These are phyloP conservation scores for Chlorophyllum brunneum DNA, from an alignment of 768 basidiomycete genomes.

Conservation along the genomic window DNA sequence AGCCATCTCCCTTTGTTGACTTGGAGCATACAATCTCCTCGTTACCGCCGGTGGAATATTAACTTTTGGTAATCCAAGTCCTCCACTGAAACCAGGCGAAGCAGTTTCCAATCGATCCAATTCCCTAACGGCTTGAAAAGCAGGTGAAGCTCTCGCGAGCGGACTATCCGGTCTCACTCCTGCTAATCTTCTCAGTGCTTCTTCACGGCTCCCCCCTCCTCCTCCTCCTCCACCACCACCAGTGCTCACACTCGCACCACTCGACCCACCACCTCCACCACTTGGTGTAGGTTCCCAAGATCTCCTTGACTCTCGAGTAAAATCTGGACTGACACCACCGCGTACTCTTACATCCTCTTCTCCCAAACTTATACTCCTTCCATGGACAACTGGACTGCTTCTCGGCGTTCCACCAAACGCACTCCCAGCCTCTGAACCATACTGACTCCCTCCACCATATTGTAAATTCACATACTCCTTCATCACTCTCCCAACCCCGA, in stretches of 20 bases:
- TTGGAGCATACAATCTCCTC: conserved; percentile 54
- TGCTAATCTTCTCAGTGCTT: conserved; percentile 31
- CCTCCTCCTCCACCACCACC: not conserved
- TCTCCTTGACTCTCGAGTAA: conserved; percentile 44
- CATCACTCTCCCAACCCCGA: conserved; percentile 70
- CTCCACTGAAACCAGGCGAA: conserved; percentile 17
- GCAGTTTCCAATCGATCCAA: conserved; percentile 24
- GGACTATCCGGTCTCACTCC: conserved; percentile 31
- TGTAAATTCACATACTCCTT: conserved; percentile 43
- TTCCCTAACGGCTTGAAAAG: conserved; percentile 25
- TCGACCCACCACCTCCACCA: conserved; percentile 18
- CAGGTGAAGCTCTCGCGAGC: conserved; percentile 32
- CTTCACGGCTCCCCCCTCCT: conserved; percentile 37
- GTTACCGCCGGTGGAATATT: conserved; percentile 21
- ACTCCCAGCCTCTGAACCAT: conserved; percentile 14
- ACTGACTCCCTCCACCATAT: conserved; percentile 19
- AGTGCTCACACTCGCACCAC: conserved; percentile 16
- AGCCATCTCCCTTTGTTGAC: conserved; percentile 50
- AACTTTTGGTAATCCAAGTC: conserved; percentile 10
- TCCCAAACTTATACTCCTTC: conserved; percentile 50
- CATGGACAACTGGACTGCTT: conserved; percentile 35
- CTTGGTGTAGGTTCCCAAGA: conserved; percentile 39
- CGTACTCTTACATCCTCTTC: conserved; percentile 35
- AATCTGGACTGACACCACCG: conserved; percentile 23
- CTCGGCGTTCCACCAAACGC: conserved; percentile 16